Evolutionary conservation across 164 flowering plant species (phyloP).

Genomic region (Aristolochia contorta): DNA sequence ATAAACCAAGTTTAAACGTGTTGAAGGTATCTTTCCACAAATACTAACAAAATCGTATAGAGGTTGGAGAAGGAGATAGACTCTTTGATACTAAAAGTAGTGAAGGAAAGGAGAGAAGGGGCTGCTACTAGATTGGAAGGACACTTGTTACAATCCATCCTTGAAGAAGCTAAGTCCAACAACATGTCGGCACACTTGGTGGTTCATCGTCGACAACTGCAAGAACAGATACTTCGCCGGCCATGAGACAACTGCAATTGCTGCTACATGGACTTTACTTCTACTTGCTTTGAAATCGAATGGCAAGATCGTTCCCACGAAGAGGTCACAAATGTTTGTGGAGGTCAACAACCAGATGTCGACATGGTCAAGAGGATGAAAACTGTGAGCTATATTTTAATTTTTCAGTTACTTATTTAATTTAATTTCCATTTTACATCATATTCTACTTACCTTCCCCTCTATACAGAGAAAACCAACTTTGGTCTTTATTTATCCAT

Average conservation of each 20-base stretch:
- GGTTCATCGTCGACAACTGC: conserved; percentile 54
- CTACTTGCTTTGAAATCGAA: conserved; percentile 16
- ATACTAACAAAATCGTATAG: no score
- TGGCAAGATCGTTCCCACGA: conserved; percentile 19
- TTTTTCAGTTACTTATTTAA: no score
- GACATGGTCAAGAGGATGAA: conserved; percentile 20
- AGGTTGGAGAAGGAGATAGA: conserved; percentile 29
- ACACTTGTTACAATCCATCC: conserved; percentile 49
- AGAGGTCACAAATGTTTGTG: conserved; percentile 16
- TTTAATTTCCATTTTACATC: no score
- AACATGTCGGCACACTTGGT: conserved; percentile 21
- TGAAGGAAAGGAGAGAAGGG: conserved; percentile 15
- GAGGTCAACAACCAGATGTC: conserved; percentile 5
- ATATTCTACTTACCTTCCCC: no score
- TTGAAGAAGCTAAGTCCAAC: conserved; percentile 33
- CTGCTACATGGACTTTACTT: conserved; percentile 21
- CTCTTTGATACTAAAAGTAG: conserved; percentile 25
- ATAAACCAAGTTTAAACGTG: no score
- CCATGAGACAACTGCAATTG: conserved; percentile 23
- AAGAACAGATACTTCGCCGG: conserved; percentile 55
- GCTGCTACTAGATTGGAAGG: conserved; percentile 8
- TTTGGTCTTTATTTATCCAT: no score
- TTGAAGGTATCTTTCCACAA: no score
- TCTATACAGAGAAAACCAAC: no score
- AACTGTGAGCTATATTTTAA: conserved; percentile 17